A percentile compares a stretch with the other conserved stretches of the same genome.
These are phyloP conservation scores for Plantago elongata DNA, from an alignment of 257 asterid species.

Conservation along the genomic window DNA sequence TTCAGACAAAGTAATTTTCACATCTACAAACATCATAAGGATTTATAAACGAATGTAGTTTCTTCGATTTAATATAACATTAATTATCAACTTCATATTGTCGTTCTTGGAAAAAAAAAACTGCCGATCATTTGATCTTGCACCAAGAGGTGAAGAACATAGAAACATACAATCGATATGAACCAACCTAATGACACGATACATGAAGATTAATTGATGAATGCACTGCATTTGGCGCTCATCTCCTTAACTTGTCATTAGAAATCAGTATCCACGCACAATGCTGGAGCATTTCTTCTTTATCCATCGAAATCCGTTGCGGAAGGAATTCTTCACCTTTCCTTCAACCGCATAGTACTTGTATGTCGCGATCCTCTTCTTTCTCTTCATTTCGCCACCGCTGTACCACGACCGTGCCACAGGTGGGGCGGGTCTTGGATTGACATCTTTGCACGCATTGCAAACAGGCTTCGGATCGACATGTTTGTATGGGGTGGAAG, in stretches of 20 bases:
- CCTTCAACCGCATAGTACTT: constrained; percentile 63
- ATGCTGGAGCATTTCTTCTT: constrained; percentile 47
- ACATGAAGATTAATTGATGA: neutral
- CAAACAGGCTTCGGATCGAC: constrained; percentile 12
- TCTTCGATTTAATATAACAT: too few species aligned
- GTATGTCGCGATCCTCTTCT: constrained; percentile 55
- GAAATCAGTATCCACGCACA: constrained; percentile 34
- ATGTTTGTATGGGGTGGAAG: constrained; percentile 20
- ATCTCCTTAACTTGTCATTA: too few species aligned
- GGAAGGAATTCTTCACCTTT: constrained; percentile 46
- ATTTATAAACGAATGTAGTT: too few species aligned
- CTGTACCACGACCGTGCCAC: constrained; percentile 31
- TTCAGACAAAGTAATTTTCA: too few species aligned
- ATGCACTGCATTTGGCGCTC: neutral
- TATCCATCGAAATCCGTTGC: constrained; percentile 55
- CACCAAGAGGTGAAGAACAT: neutral
- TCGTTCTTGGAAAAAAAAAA: neutral
- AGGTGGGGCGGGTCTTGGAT: constrained; percentile 1
- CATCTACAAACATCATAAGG: too few species aligned
- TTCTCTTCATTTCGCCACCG: constrained; percentile 46
- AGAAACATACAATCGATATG: neutral
- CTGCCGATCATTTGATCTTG: neutral
- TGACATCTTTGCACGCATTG: constrained; percentile 23
- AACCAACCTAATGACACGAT: neutral
- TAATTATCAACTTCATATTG: too few species aligned